Evolutionary conservation across 371 early-diverging fungal genomes (phyloP).

Genomic region (Mucor plumbeus): DNA sequence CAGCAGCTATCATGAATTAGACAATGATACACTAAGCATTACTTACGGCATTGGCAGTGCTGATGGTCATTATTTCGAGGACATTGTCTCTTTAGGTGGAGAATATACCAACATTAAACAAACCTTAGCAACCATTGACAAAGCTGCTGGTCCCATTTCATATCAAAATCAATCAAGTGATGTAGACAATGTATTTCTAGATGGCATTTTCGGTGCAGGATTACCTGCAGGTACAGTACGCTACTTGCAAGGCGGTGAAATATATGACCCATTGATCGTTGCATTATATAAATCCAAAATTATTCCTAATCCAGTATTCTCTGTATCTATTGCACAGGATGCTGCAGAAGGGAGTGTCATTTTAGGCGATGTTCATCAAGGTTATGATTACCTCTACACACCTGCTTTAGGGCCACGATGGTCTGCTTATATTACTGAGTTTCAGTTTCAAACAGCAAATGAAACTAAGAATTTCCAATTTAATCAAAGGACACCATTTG

Average conservation of each 20-base stretch:
- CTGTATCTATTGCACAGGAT: constrained; percentile 34
- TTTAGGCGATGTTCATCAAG: constrained; percentile 54
- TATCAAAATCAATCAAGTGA: constrained; percentile 41
- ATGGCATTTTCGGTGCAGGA: constrained; percentile 42
- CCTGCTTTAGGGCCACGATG: constrained; percentile 25
- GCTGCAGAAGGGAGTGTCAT: constrained; percentile 50
- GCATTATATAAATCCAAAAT: constrained; percentile 34
- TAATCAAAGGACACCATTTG: constrained; percentile 22
- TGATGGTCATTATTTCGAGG: constrained; percentile 60
- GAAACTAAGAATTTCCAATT: constrained; percentile 28
- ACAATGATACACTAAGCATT: constrained; percentile 55
- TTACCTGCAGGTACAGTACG: constrained; percentile 36
- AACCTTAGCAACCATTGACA: constrained; percentile 43
- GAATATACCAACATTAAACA: constrained; percentile 49
- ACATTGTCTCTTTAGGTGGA: constrained; percentile 54
- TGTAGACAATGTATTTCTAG: constrained; percentile 41
- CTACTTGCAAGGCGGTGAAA: constrained; percentile 3
- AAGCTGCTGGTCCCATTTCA: constrained; percentile 21
- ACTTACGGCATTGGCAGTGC: constrained; percentile 67
- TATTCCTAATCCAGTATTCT: constrained; percentile 47
- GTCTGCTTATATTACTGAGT: constrained; percentile 27
- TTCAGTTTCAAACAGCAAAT: constrained; percentile 29
- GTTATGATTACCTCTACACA: constrained; percentile 24
- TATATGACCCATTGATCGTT: constrained; percentile 37
- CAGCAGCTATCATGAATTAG: constrained; percentile 42